Conservation (phyloP, 2,329 filamentous ascomycete species). For the Eutypa lata region DNA sequence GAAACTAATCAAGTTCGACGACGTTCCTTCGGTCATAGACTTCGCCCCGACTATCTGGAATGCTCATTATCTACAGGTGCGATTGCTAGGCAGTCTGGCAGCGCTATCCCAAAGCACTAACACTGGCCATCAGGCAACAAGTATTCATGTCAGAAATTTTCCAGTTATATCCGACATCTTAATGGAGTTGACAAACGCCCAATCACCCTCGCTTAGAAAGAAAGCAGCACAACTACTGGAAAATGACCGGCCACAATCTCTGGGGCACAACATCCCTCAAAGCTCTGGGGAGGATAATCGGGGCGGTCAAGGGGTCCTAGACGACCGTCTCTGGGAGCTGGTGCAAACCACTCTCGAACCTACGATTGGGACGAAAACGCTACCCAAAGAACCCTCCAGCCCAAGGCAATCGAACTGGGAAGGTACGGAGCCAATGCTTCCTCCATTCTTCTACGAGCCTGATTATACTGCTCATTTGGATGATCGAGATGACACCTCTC, state of each 20-base stretch:
- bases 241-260: neutral
- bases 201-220: constrained; percentile 18
- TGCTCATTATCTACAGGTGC: constrained; percentile 27
- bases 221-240: constrained; percentile 13
- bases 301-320: constrained; percentile 6
- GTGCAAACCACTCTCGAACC: constrained; percentile 17
- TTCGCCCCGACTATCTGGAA: constrained; percentile 33
- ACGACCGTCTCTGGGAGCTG: constrained; percentile 20
- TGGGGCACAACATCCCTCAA: neutral
- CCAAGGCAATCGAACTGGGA: neutral
- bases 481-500: neutral
- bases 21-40: constrained; percentile 21
- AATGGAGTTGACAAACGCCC: constrained; percentile 12
- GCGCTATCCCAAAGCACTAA: constrained; percentile 10
- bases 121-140: constrained; percentile 12
- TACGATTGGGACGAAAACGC: constrained; percentile 10
- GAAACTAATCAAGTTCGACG: constrained; percentile 9
- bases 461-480: neutral
- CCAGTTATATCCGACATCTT: constrained; percentile 21
- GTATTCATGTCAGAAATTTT: constrained; percentile 18
- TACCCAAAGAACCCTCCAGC: neutral
- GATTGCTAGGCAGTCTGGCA: constrained; percentile 5
- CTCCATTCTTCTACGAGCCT: neutral
- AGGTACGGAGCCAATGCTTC: neutral
- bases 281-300: neutral